Conservation (phyloP, 1,284 basidiomycete species). For the Volvariella volvacea region DNA sequence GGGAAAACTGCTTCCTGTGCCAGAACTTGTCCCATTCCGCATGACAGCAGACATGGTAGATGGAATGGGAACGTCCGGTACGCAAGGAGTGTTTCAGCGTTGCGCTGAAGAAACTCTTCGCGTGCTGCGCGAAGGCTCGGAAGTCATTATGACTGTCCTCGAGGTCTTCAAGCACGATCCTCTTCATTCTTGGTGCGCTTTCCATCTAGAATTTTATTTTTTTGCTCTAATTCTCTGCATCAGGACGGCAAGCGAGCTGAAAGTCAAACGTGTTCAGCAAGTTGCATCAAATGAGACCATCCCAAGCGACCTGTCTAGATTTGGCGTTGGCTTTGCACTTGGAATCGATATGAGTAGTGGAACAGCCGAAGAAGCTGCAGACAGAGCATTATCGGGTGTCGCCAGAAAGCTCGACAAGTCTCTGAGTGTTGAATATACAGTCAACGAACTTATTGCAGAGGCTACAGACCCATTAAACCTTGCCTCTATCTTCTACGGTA, state of each 20-base stretch:
- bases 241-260: conserved; percentile 72
- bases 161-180: conserved; percentile 98
- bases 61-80: conserved; percentile 86
- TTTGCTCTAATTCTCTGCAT: conserved; percentile 1
- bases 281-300: conserved; percentile 16
- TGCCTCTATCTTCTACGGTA: conserved; percentile 74
- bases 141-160: conserved; percentile 88
- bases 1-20: conserved; percentile 79
- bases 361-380: conserved; percentile 79
- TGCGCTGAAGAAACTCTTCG: conserved; percentile 94
- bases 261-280: conserved; percentile 55
- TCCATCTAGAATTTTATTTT: conserved; percentile 1
- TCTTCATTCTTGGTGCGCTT: conserved; percentile 77
- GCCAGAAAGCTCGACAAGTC: conserved; percentile 77
- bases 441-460: conserved; percentile 89
- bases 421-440: conserved; percentile 87
- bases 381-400: conserved; percentile 79
- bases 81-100: conserved; percentile 91
- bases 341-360: conserved; percentile 58
- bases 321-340: conserved; percentile 29
- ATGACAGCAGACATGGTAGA: conserved; percentile 93
- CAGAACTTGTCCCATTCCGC: conserved; percentile 92
- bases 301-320: conserved; percentile 14
- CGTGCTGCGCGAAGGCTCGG: conserved; percentile 80
- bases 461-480: conserved; percentile 79